Conservation (phyloP, 129 eudicot genomes). For the Centrapalus pauciflorus region DNA sequence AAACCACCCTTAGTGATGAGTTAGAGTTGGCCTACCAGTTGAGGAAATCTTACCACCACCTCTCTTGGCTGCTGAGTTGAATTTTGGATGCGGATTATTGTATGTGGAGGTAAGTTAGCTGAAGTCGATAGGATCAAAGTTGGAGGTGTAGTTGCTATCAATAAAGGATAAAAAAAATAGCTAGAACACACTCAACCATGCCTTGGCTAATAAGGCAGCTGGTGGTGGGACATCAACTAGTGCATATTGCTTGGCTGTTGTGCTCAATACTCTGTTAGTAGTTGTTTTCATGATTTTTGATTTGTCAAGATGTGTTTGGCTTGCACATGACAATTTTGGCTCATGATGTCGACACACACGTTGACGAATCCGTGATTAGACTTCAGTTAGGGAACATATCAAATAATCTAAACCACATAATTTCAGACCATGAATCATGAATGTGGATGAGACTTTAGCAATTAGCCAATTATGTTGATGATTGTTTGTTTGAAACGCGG, state of each 20-base stretch:
- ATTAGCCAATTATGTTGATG: background rate
- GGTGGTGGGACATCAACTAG: background rate
- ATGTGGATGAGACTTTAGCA: background rate
- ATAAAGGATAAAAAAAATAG: background rate
- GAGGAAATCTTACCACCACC: background rate
- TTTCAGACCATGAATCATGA: background rate
- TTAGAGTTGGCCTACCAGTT: background rate
- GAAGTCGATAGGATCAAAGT: conserved; percentile 7
- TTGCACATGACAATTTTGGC: background rate
- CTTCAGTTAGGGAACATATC: background rate
- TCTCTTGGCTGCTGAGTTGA: background rate
- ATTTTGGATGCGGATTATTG: background rate
- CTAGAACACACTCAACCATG: background rate
- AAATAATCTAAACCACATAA: background rate
- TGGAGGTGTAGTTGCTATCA: background rate
- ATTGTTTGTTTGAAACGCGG: no score
- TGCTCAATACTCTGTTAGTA: no score
- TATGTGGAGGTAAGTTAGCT: background rate
- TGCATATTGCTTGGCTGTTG: background rate
- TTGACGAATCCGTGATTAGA: background rate
- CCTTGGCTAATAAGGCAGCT: background rate
- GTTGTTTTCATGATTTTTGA: background rate
- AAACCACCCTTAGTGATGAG: background rate
- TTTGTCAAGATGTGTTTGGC: background rate
- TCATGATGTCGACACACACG: background rate